Evolutionary conservation across 2,329 filamentous ascomycete genomes (phyloP).

Genomic region (Ceratocystis harringtonii): DNA sequence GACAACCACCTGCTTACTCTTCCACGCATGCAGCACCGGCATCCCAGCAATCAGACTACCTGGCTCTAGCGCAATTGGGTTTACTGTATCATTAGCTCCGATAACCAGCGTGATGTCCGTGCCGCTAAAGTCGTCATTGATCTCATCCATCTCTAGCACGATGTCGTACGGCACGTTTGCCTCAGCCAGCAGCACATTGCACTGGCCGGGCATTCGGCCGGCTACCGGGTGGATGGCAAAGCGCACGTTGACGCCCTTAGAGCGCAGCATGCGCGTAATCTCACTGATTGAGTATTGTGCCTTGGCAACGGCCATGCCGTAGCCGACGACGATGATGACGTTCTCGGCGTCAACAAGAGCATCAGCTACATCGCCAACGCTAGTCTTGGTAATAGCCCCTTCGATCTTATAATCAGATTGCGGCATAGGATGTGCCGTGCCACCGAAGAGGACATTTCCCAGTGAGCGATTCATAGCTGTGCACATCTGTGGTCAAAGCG

Average conservation of each 20-base stretch:
- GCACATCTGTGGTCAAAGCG: constrained; percentile 38
- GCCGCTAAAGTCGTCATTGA: constrained; percentile 79
- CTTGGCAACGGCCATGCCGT: constrained; percentile 89
- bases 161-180: constrained; percentile 83
- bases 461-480: constrained; percentile 83
- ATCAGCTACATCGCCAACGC: constrained; percentile 67
- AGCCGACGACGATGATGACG: constrained; percentile 81
- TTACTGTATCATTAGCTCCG: constrained; percentile 84
- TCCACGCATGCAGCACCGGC: constrained; percentile 86
- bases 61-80: constrained; percentile 73
- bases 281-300: constrained; percentile 82
- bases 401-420: constrained; percentile 59
- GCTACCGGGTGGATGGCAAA: constrained; percentile 87
- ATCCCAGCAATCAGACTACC: constrained; percentile 79
- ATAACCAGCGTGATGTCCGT: constrained; percentile 81
- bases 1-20: constrained; percentile 81
- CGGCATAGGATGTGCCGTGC: constrained; percentile 46
- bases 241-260: constrained; percentile 63
- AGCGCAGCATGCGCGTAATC: constrained; percentile 59
- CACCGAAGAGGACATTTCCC: constrained; percentile 80
- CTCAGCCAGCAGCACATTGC: constrained; percentile 79
- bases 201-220: constrained; percentile 84
- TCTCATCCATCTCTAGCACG: constrained; percentile 89
- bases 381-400: constrained; percentile 63
- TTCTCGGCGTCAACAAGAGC: constrained; percentile 60